phyloP scores from a whole-genome alignment of 495 filamentous ascomycete genomes.

The Hypoxylon lenormandii region DNA sequence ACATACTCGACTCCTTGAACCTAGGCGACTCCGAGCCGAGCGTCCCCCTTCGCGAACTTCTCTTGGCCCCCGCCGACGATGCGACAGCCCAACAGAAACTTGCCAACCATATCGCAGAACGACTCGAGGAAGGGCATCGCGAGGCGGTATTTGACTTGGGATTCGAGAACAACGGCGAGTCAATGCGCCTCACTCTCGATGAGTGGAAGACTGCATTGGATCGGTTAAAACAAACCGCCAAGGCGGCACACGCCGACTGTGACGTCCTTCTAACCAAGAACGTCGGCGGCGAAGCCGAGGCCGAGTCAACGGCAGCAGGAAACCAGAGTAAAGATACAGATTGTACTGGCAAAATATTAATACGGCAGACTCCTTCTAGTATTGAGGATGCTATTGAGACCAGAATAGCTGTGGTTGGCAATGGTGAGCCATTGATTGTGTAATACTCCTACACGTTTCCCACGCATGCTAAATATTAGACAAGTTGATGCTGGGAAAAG shows the following conservation, averaged over 20 bases:
- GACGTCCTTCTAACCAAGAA: conserved; percentile 87
- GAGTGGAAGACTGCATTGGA: conserved; percentile 83
- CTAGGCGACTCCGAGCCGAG: conserved; percentile 79
- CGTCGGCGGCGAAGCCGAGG: conserved; percentile 81
- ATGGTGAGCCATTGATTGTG: conserved; percentile 64
- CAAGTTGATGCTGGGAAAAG: conserved; percentile 94
- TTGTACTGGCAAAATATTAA: conserved; percentile 82
- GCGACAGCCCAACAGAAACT: conserved; percentile 67
- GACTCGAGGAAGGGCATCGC: conserved; percentile 86
- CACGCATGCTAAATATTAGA: conserved; percentile 13
- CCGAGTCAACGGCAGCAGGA: conserved; percentile 57
- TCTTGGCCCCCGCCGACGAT: conserved; percentile 73
- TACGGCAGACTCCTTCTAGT: conserved; percentile 77
- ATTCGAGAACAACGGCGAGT: conserved; percentile 88
- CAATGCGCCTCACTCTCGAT: conserved; percentile 82
- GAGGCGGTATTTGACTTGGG: conserved; percentile 93
- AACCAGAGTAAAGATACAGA: conserved; percentile 73
- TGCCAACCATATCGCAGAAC: conserved; percentile 70
- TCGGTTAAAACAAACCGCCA: conserved; percentile 74
- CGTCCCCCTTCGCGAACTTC: conserved; percentile 77
- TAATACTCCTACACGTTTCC: background rate
- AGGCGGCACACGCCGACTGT: conserved; percentile 75
- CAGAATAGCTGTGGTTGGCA: conserved; percentile 95
- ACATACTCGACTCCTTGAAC: conserved; percentile 87
- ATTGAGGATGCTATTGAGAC: conserved; percentile 93